Base-by-base conservation (phyloP, 306 rosid genomes). In the Comarum palustre region DNA sequence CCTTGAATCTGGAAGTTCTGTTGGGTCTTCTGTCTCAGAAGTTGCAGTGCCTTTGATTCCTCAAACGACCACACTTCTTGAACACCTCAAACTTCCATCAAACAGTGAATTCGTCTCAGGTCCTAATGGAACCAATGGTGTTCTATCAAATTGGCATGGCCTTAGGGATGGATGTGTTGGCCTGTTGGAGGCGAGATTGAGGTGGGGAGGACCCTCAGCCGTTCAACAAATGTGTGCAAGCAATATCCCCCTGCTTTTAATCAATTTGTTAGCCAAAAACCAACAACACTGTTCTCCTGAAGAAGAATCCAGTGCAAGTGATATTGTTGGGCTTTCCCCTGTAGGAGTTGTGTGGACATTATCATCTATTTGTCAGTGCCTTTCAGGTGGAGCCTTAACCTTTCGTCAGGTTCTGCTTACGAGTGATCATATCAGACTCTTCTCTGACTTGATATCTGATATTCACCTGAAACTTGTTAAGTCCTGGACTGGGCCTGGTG, bases 161-260 rank as follows among this genome's bases (percentile, higher is more conserved):
- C 80, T 79, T 74, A 85, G 81, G 75, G 97, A 93, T 87, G 98
- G 98, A 52, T 86, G 86, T 84, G 90, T 93, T 61, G 98, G 96
- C 67, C 89, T 91, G 79, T 69, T 93, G 80, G 97, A 93, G 77
- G 85, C 82, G 78, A 84, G 87, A 76, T 81, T 91, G 71, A 89
- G 83, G 81, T 89, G 86, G 96, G 98, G 94, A 48, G 98, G 98
- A 82, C 90, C 94, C 8, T 76, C 85, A 76, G 96, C 94, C 50
- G 94, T 93, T 80, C 87, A 93, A 73, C 97, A 93, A 92, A 74
- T 91, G 78, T 93, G 96, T 79, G 86, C 97, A 34, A 85, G 86
- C 74, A 90, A 90, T 75, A 79, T 86, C 74, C 98, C 98, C 77
- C 77, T 80, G 66, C 92, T 85, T 65, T 90, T 93, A 71, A 84